phyloP scores from a whole-genome alignment of 2,329 filamentous ascomycete genomes.

The Madurella fahalii region DNA sequence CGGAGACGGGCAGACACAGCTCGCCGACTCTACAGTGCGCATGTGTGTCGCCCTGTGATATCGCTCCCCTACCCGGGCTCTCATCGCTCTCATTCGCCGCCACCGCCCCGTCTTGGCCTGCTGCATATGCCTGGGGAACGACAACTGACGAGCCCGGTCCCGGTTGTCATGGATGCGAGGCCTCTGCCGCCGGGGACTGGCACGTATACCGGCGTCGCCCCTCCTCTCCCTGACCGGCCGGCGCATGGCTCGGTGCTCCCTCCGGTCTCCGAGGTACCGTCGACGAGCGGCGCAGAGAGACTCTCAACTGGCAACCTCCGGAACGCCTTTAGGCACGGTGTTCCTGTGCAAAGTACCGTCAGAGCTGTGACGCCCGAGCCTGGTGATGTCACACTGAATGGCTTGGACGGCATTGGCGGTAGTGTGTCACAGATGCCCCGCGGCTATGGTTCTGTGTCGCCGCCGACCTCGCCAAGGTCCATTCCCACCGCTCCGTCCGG shows the following conservation, averaged over 20 bases:
- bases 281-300: constrained; percentile 25
- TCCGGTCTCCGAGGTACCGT: constrained; percentile 27
- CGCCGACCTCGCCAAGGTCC: constrained; percentile 46
- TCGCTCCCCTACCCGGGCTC: constrained; percentile 6
- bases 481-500: constrained; percentile 32
- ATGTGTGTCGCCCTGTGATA: constrained; percentile 4
- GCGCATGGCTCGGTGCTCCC: constrained; percentile 21
- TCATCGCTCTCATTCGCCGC: background rate
- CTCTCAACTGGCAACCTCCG: constrained; percentile 29
- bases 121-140: constrained; percentile 12
- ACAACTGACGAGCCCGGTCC: constrained; percentile 20
- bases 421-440: constrained; percentile 27
- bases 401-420: constrained; percentile 22
- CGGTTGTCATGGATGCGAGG: constrained; percentile 28
- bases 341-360: constrained; percentile 43
- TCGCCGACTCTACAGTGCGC: background rate
- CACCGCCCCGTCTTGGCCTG: background rate
- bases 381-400: constrained; percentile 33
- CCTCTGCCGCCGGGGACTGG: constrained; percentile 27
- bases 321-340: constrained; percentile 28
- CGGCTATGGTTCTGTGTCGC: constrained; percentile 35
- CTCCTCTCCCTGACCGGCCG: constrained; percentile 22
- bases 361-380: constrained; percentile 65
- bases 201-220: constrained; percentile 15
- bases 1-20: background rate